phyloP scores from a whole-genome alignment of 176 grass and related monocot genomes.

The bread wheat (Triticum aestivum) region DNA sequence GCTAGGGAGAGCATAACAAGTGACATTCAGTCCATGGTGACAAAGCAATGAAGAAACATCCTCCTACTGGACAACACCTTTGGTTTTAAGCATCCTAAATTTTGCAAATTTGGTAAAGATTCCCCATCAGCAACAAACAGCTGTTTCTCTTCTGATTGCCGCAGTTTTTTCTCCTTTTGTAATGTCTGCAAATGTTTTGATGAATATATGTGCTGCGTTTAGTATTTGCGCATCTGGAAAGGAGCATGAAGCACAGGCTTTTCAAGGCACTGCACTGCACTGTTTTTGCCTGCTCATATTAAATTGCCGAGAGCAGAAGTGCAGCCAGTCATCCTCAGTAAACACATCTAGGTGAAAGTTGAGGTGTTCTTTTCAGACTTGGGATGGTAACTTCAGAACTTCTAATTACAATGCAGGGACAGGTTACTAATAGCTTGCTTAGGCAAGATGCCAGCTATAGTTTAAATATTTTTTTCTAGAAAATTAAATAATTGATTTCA shows the following conservation, averaged over 20 bases:
- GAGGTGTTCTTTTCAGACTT: not conserved
- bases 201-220: not conserved
- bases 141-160: not conserved
- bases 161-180: not conserved
- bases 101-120: not conserved
- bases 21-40: not conserved
- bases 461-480: not conserved
- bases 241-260: not conserved
- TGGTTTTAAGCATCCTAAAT: not conserved
- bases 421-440: not conserved
- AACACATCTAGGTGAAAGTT: not conserved
- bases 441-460: not conserved
- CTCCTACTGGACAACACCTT: not conserved
- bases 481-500: not conserved
- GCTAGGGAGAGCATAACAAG: not conserved
- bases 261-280: not conserved
- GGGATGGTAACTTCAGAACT: not conserved
- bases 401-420: not conserved
- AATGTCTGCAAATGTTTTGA: not conserved
- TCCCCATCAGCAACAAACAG: not conserved
- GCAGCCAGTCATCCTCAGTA: not conserved
- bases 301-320: not conserved
- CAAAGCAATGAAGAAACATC: not conserved
- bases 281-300: not conserved
- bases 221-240: not conserved